Conservation (phyloP, 2,329 filamentous ascomycete species). For the Rugonectria rugulosa region DNA sequence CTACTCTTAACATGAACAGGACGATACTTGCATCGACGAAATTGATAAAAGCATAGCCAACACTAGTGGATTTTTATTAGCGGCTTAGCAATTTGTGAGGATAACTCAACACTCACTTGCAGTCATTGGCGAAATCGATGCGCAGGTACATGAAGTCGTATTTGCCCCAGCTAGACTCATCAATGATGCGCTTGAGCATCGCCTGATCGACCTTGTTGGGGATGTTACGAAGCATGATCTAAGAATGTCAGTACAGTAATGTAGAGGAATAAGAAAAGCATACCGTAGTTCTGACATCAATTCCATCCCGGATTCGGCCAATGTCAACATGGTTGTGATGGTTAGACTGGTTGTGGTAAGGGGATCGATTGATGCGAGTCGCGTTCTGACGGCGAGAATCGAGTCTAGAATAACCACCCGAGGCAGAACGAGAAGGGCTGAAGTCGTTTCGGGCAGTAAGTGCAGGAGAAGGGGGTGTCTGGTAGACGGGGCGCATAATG, state of each 20-base stretch:
- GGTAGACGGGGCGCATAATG: conserved; percentile 40
- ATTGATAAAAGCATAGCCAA: conserved; percentile 98
- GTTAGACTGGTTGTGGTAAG: conserved; percentile 56
- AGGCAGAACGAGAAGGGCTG: conserved; percentile 49
- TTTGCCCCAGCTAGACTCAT: conserved; percentile 78
- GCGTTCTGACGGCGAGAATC: conserved; percentile 59
- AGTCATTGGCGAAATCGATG: conserved; percentile 85
- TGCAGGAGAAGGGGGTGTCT: conserved; percentile 45
- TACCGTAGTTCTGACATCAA: conserved; percentile 79
- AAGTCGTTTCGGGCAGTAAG: conserved; percentile 48
- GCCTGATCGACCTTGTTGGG: conserved; percentile 86
- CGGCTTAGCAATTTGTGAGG: background rate
- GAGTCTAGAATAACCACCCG: conserved; percentile 44
- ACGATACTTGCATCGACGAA: conserved; percentile 74
- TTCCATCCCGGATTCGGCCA: conserved; percentile 67
- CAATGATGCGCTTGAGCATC: conserved; percentile 80
- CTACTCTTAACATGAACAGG: background rate
- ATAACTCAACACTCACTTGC: conserved; percentile 69
- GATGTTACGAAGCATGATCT: conserved; percentile 96
- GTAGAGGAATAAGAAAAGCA: conserved; percentile 37
- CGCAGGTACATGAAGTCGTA: conserved; percentile 97
- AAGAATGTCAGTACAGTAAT: conserved; percentile 16
- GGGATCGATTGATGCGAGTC: conserved; percentile 53
- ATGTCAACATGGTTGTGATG: conserved; percentile 71
- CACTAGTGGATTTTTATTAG: conserved; percentile 60